phyloP scores from a whole-genome alignment of 495 filamentous ascomycete species.

The Aspergillus asperescens region DNA sequence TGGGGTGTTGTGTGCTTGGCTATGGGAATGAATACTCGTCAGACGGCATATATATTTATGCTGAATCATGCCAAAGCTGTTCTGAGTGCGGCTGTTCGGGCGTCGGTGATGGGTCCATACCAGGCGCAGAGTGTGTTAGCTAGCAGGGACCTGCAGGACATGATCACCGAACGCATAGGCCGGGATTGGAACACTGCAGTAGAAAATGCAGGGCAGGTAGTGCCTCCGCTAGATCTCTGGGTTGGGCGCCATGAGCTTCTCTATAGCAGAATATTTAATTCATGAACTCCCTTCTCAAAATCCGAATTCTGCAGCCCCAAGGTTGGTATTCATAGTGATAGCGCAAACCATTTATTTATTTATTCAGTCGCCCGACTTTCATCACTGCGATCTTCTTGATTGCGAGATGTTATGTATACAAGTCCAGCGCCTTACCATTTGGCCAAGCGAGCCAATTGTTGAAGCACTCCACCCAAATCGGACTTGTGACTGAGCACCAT shows the following conservation, averaged over 20 bases:
- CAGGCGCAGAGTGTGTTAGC: constrained; percentile 82
- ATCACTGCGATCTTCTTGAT: too few relatives aligned
- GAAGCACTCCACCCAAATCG: too few relatives aligned
- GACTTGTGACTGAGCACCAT: too few relatives aligned
- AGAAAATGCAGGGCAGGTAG: constrained; percentile 79
- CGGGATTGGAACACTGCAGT: constrained; percentile 54
- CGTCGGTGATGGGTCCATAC: constrained; percentile 87
- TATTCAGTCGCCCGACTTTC: too few relatives aligned
- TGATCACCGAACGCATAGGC: constrained; percentile 57
- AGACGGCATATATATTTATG: constrained; percentile 79
- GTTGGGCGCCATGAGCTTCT: constrained; percentile 89
- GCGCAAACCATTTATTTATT: too few relatives aligned
- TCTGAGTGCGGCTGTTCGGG: constrained; percentile 81
- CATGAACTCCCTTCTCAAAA: too few relatives aligned
- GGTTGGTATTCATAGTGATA: too few relatives aligned
- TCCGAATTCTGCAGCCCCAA: too few relatives aligned
- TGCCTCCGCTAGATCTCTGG: constrained; percentile 89
- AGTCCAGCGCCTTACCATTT: too few relatives aligned
- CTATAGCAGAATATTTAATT: constrained; percentile 96
- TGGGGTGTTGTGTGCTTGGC: constrained; percentile 69
- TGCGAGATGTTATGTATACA: too few relatives aligned
- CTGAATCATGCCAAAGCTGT: constrained; percentile 84
- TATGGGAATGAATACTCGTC: constrained; percentile 55
- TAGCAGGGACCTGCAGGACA: constrained; percentile 52
- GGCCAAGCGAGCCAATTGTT: too few relatives aligned